Conservation (phyloP, 768 basidiomycete species). For the Lentinula aciculospora region DNA sequence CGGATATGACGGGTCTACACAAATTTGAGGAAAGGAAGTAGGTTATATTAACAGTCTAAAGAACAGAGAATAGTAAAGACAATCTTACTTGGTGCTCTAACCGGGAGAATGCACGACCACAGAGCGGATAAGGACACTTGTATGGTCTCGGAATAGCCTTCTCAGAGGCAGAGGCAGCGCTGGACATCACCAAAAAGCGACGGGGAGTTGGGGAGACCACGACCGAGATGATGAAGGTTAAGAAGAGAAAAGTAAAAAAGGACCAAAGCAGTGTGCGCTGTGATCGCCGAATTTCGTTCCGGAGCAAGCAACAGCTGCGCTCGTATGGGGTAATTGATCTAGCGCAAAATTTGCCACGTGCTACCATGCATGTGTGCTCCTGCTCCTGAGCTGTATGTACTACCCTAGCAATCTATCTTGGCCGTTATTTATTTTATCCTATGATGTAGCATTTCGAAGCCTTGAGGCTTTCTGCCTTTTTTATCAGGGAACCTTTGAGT, state of each 20-base stretch:
- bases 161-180: not conserved
- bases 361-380: not conserved
- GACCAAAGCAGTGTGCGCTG: not conserved
- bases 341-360: not conserved
- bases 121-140: conserved; percentile 91
- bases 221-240: not conserved
- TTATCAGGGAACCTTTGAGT: not conserved
- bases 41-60: not conserved
- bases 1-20: conserved; percentile 92
- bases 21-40: conserved; percentile 13
- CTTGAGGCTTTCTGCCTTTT: not conserved
- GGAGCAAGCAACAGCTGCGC: not conserved
- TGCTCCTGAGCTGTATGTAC: not conserved
- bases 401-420: not conserved
- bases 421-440: not conserved
- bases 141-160: conserved; percentile 58
- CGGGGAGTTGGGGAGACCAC: not conserved
- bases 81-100: conserved; percentile 85
- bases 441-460: too few relatives aligned
- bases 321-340: not conserved
- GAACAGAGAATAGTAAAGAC: conserved; percentile 8
- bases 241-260: not conserved
- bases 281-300: not conserved
- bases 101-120: conserved; percentile 92
- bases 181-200: not conserved